Evolutionary conservation across 441 rosid species (phyloP).

Genomic region (Croton setiger): DNA sequence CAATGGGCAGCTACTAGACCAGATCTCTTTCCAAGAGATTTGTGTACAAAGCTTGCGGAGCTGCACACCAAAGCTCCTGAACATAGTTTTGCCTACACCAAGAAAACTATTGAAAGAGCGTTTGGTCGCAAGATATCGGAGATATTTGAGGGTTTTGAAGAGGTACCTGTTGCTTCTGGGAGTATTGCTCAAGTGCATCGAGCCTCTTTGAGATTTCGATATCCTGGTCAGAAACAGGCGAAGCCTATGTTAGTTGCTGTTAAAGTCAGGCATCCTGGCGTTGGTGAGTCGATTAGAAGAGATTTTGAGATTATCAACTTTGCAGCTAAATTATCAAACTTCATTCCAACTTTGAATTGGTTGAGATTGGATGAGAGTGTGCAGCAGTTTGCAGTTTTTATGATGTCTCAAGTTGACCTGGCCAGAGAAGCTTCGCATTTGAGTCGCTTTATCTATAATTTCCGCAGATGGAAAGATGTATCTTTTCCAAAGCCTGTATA

Average conservation of each 20-base stretch:
- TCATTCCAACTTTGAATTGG: slow-evolving; percentile 90
- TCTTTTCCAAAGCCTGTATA: slow-evolving; percentile 99
- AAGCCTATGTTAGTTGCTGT: slow-evolving; percentile 92
- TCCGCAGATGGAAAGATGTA: slow-evolving; percentile 95
- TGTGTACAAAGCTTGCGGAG: slow-evolving; percentile 88
- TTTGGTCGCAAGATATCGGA: slow-evolving; percentile 89
- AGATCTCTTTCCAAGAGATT: slow-evolving; percentile 93
- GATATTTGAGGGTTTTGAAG: slow-evolving; percentile 91
- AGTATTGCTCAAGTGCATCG: slow-evolving; percentile 99
- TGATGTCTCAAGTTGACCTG: slow-evolving; percentile 99
- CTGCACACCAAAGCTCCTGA: slow-evolving; percentile 92
- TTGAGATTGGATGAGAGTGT: slow-evolving; percentile 95
- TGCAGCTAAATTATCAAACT: slow-evolving; percentile 66
- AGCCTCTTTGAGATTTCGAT: slow-evolving; percentile 78
- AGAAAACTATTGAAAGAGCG: slow-evolving; percentile 81
- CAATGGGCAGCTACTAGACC: slow-evolving; percentile 99
- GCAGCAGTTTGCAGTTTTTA: slow-evolving; percentile 95
- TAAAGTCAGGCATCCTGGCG: slow-evolving; percentile 99
- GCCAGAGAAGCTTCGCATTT: slow-evolving; percentile 99
- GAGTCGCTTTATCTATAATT: slow-evolving; percentile 92
- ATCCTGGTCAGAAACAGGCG: slow-evolving; percentile 69
- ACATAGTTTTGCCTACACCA: slow-evolving; percentile 90
- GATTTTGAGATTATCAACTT: slow-evolving; percentile 86
- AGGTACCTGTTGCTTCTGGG: slow-evolving; percentile 93
- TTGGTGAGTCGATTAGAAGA: slow-evolving; percentile 95